These are phyloP conservation scores for Lizonia empirigonia DNA, from an alignment of 2,329 filamentous ascomycete species.

Conservation along the genomic window DNA sequence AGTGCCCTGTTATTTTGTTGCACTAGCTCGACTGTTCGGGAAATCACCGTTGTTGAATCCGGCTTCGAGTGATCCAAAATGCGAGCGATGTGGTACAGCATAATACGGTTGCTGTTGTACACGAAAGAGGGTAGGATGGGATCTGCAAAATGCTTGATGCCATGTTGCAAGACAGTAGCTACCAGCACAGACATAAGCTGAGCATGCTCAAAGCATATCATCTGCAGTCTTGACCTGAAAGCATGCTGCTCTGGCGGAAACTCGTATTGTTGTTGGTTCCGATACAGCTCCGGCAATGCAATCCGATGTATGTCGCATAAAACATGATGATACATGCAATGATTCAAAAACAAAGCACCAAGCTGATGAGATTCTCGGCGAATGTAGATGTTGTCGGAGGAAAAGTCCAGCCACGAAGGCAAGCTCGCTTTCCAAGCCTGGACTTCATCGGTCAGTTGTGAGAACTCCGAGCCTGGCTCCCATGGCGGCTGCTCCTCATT, in stretches of 20 bases:
- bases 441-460: slow-evolving; percentile 31
- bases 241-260: slow-evolving; percentile 34
- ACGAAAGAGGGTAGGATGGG: slow-evolving; percentile 42
- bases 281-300: slow-evolving; percentile 39
- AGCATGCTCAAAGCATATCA: slow-evolving; percentile 40
- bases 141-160: slow-evolving; percentile 42
- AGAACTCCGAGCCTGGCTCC: slow-evolving; percentile 37
- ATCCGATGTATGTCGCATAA: slow-evolving; percentile 42
- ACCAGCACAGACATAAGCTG: slow-evolving; percentile 38
- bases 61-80: slow-evolving; percentile 36
- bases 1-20: slow-evolving; percentile 41
- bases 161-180: slow-evolving; percentile 38
- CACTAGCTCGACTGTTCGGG: slow-evolving; percentile 37
- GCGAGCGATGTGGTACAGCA: slow-evolving; percentile 42
- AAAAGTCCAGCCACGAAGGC: slow-evolving; percentile 41
- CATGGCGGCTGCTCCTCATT: slow-evolving; percentile 41
- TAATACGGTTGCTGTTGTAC: slow-evolving; percentile 43
- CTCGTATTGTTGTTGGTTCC: slow-evolving; percentile 37
- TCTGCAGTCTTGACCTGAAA: slow-evolving; percentile 35
- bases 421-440: slow-evolving; percentile 37
- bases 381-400: slow-evolving; percentile 44
- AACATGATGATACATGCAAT: slow-evolving; percentile 45
- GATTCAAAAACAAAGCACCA: slow-evolving; percentile 39
- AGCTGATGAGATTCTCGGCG: slow-evolving; percentile 42
- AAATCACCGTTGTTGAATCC: slow-evolving; percentile 32